These are phyloP conservation scores for Arxiozyma bovina DNA, from an alignment of 1,139 yeast genomes.

Conservation along the genomic window DNA sequence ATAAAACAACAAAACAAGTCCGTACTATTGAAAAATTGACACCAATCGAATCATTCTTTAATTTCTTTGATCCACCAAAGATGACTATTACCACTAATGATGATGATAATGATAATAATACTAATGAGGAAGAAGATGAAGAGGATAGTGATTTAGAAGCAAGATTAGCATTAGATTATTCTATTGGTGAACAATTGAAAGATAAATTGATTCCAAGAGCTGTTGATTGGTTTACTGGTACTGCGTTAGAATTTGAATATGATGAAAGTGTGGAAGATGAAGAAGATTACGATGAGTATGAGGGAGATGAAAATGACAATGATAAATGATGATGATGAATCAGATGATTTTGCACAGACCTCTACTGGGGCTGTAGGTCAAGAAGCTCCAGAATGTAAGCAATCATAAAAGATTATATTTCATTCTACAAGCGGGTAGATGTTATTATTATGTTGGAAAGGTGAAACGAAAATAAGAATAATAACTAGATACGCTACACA, in stretches of 20 bases:
- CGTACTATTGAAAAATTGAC: constrained; percentile 92
- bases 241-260: constrained; percentile 79
- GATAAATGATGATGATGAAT: constrained; percentile 31
- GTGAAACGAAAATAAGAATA: background rate
- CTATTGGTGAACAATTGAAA: constrained; percentile 91
- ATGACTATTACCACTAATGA: constrained; percentile 8
- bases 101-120: constrained; percentile 2
- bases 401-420: constrained; percentile 32
- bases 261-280: constrained; percentile 40
- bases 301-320: constrained; percentile 40
- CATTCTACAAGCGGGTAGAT: too few relatives aligned
- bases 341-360: constrained; percentile 32
- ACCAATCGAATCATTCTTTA: constrained; percentile 89
- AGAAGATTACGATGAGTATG: constrained; percentile 54
- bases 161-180: constrained; percentile 85
- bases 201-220: constrained; percentile 59
- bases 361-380: constrained; percentile 49
- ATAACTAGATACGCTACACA: too few relatives aligned
- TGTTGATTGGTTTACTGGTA: constrained; percentile 58
- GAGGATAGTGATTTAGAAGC: constrained; percentile 48
- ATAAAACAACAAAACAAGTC: constrained; percentile 93
- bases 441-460: too few relatives aligned
- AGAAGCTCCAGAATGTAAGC: constrained; percentile 83
- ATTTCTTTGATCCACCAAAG: constrained; percentile 84
- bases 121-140: constrained; percentile 5